These are phyloP conservation scores for Austroboletus novae-zelandiae DNA, from an alignment of 1,284 basidiomycete genomes.

Conservation along the genomic window DNA sequence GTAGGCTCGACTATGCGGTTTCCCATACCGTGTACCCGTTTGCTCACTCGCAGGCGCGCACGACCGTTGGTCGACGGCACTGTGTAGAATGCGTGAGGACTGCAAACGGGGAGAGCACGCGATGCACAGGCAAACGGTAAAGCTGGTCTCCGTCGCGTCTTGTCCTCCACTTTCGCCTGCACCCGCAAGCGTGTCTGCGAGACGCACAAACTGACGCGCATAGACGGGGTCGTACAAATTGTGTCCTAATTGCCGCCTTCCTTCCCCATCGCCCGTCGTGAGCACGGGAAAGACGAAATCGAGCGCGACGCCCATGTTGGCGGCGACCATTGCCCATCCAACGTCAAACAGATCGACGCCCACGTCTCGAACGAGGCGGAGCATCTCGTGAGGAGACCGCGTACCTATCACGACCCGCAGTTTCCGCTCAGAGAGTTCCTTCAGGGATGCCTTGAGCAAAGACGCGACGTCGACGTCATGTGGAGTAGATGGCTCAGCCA, in stretches of 20 bases:
- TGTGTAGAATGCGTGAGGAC: conserved; percentile 45
- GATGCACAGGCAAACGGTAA: conserved; percentile 49
- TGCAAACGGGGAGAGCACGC: conserved; percentile 59
- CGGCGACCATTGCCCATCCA: conserved; percentile 64
- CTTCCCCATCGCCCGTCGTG: not conserved
- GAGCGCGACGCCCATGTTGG: conserved; percentile 66
- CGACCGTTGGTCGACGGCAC: conserved; percentile 41
- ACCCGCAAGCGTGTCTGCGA: conserved; percentile 45
- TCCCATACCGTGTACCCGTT: conserved; percentile 9
- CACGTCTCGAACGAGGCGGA: conserved; percentile 57
- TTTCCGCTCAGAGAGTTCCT: conserved; percentile 50
- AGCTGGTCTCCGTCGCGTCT: not conserved
- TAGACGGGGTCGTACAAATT: conserved; percentile 65
- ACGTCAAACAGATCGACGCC: conserved; percentile 77
- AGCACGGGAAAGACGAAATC: conserved; percentile 72
- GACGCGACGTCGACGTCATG: conserved; percentile 30
- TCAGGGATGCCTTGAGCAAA: conserved; percentile 59
- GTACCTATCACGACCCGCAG: conserved; percentile 59
- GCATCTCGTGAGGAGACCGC: conserved; percentile 69
- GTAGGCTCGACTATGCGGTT: conserved; percentile 65
- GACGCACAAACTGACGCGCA: conserved; percentile 54
- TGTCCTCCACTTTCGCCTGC: conserved; percentile 9
- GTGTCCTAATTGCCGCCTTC: conserved; percentile 55
- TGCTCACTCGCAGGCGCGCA: not conserved
- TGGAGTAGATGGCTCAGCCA: not conserved